A percentile compares a stretch with the other conserved stretches of the same genome.
These are phyloP conservation scores for Styphnolobium japonicum DNA, from an alignment of 306 rosid genomes.

Conservation along the genomic window DNA sequence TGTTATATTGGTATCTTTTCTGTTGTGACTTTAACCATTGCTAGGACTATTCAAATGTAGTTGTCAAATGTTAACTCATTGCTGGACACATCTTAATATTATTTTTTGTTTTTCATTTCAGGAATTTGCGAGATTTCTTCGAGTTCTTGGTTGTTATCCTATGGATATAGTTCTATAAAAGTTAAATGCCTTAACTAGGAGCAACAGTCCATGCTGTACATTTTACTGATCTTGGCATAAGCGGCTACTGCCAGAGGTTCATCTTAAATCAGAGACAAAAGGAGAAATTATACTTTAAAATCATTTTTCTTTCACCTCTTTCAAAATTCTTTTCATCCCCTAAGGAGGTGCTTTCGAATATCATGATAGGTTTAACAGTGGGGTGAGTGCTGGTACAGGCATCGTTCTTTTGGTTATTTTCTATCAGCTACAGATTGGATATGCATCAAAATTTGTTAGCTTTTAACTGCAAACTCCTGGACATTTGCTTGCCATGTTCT, in stretches of 20 bases:
- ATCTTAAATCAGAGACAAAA: slow-evolving; percentile 3
- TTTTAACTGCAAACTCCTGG: not conserved
- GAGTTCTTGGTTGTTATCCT: slow-evolving; percentile 73
- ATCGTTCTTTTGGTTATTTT: not conserved
- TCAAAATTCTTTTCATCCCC: slow-evolving; percentile 27
- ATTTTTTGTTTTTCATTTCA: slow-evolving; percentile 27
- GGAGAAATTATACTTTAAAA: slow-evolving; percentile 20
- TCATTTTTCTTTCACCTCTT: slow-evolving; percentile 19
- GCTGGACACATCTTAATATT: not conserved
- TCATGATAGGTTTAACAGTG: slow-evolving; percentile 20
- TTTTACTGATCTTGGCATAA: slow-evolving; percentile 12
- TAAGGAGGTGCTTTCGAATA: slow-evolving; percentile 28
- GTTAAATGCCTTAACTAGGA: not conserved
- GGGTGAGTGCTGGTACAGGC: slow-evolving; percentile 7
- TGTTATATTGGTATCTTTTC: not conserved
- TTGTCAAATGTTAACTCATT: not conserved
- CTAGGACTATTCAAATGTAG: not conserved
- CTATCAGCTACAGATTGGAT: not conserved
- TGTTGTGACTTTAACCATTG: not conserved
- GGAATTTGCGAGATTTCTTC: slow-evolving; percentile 75
- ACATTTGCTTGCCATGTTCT: not conserved
- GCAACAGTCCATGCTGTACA: slow-evolving; percentile 32
- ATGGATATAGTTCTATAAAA: slow-evolving; percentile 40
- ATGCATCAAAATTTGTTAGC: not conserved
- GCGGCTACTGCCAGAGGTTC: slow-evolving; percentile 13